Base-by-base conservation (phyloP, 352 stramenopile genomes). In the Phytophthora agathidicida region DNA sequence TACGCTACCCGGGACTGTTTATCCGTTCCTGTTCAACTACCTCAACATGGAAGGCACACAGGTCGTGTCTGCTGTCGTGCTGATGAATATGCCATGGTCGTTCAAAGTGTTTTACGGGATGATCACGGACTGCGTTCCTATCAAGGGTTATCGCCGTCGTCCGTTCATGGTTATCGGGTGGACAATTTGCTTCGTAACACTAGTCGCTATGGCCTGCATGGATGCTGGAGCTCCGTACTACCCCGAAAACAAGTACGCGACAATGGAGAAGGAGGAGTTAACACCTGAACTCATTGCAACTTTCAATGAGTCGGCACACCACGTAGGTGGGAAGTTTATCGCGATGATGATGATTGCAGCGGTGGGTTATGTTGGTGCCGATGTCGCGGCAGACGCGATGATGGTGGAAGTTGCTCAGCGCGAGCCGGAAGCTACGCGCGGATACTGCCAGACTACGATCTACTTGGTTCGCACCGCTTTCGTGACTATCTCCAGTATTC, bases 81-180 rank as follows among this genome's bases (percentile, higher is more conserved):
- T 86, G 0, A 33, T 83, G 26, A 67, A 64, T 31, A 51, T 86
- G 53, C 71, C 73, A 0, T 86, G 76, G 76, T 80, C 70, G 4
- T 78, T 84, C 60, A 86, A 83, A 43, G 37, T 77, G 6, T 73
- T 86, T 42, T 80, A 76, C 50, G 74, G 73, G 20, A 66, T 86
- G 52, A 30, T 78, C 4, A 77, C 73, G 3, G 76, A 86, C 30
- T 81, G 68, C 31, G 30, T 78, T 9, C 75, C 75, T 8, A 80
- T 86, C 39, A 42, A 45, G n/a, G 77, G 77, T 11, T 83, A 77
- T 45, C 57, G 77, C 24, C 73, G 77, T 48, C 74, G 74, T 39
- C 73, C 77, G 7, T 86, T 70, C 57, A 83, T 86, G 65, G 59
- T 84, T 13, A 61, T 86, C 16, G 73, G 77, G 3, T 86, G 73